Evolutionary conservation across 2,329 filamentous ascomycete species (phyloP), one percentile per base, ranked within the genome.

Genomic region (Aspergillus sp.): DNA sequence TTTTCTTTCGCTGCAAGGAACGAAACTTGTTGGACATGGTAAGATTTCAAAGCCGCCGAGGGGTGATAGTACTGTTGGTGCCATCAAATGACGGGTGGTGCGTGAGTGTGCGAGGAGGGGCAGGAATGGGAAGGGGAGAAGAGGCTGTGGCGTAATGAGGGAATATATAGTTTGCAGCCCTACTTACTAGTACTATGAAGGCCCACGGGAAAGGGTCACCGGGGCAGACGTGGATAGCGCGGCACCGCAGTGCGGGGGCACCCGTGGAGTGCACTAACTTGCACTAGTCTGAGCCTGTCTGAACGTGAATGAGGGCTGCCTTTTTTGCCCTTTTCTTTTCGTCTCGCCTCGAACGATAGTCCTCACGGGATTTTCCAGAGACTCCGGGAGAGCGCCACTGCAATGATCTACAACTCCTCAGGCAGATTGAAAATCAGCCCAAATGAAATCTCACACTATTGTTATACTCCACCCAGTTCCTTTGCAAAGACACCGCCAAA

Each of bases 1-100:
- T 63, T 48, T 70, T 71, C 54, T 68, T 71, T 54, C 60, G 67
- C 39, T 66, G 61, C 4, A 59, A 59, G 5, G 64, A 64, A 42
- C 62, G 68, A 17, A 65, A 63, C 47, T 62, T 64, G 41, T 42
- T 27, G 49, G 61, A 62, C 61, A 68, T 66, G 36, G 17, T 58
- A 44, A 13, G 3, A 58, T 23, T 17, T 48, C 21, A 55, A 32
- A 47, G 6, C 41, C 59, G 50, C 27, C 23, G 30, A 44, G 36
- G 21, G 41, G 23, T 15, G 27, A 53, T 51, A n/a, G 42, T 51
- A 19, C 15, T 32, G 39, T 17, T 25, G 49, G 39, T n/a, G 36
- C 25, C 52, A 55, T 41, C 32, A 23, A 54, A n/a, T 23, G 42
- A 55, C 30, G 32, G n/a, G 27, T 36, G 39, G 44, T 36, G 15